Conservation (phyloP, 2,329 filamentous ascomycete genomes). For the Pestalotiopsis sp. region DNA sequence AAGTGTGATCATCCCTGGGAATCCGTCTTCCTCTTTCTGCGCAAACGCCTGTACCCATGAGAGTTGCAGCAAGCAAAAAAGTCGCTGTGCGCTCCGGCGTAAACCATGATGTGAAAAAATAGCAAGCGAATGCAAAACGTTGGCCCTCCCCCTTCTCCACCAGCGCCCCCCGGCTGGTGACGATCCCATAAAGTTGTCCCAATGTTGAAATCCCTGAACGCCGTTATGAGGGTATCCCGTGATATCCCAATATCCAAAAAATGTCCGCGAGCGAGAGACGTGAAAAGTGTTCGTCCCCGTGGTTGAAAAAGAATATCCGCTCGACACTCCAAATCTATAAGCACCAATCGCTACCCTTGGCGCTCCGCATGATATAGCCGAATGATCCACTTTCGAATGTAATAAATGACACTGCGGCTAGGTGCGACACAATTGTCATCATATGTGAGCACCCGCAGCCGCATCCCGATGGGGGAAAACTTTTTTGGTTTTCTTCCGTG, state of each 20-base stretch:
- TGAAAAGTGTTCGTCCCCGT: conserved; percentile 11
- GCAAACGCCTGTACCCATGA: conserved; percentile 2
- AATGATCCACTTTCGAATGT: not conserved
- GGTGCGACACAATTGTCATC: not conserved
- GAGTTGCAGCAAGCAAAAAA: not conserved
- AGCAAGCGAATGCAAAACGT: conserved; percentile 15
- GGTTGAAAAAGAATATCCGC: not conserved
- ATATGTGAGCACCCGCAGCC: not conserved
- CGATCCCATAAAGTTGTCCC: not conserved
- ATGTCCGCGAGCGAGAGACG: conserved; percentile 13
- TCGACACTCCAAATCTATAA: conserved; percentile 10
- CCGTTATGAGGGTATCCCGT: conserved; percentile 18
- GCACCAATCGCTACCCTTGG: conserved; percentile 6
- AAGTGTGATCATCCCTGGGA: not conserved
- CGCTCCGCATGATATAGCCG: conserved; percentile 2
- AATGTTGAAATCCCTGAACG: conserved; percentile 12
- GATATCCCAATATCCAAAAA: not conserved
- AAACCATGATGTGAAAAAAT: not conserved
- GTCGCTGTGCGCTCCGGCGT: conserved; percentile 1
- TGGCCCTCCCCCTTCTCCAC: not conserved
- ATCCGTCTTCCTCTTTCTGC: conserved; percentile 14
- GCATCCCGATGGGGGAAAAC: not conserved
- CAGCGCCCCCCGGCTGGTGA: conserved; percentile 7
- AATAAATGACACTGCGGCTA: not conserved
- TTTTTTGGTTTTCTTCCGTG: not conserved